These are phyloP conservation scores for Sphagnurus paluster DNA, from an alignment of 1,284 basidiomycete genomes.

Conservation along the genomic window DNA sequence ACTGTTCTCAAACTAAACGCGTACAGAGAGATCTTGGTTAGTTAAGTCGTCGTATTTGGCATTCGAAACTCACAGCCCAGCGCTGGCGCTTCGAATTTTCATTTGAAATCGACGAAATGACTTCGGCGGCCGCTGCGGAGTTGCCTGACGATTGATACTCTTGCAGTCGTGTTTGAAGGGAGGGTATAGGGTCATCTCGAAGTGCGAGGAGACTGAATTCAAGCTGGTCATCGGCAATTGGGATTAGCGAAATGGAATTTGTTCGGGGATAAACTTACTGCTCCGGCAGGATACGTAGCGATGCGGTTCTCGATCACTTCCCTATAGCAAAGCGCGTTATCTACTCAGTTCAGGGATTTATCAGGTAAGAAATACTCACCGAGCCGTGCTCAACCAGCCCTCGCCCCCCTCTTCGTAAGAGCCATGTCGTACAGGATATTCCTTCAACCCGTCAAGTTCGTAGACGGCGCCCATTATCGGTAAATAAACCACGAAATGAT, in stretches of 20 bases:
- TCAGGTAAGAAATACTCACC: constrained; percentile 41
- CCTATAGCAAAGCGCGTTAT: constrained; percentile 34
- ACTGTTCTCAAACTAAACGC: constrained; percentile 76
- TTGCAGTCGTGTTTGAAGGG: constrained; percentile 58
- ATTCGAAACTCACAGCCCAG: constrained; percentile 64
- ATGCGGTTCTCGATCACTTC: constrained; percentile 86
- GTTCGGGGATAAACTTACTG: constrained; percentile 52
- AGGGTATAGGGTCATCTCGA: constrained; percentile 75
- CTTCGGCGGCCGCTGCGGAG: constrained; percentile 46
- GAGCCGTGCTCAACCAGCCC: constrained; percentile 80
- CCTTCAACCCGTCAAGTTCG: constrained; percentile 88
- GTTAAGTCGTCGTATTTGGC: background rate
- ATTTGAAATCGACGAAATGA: constrained; percentile 65
- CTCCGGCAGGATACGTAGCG: constrained; percentile 80
- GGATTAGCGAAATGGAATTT: constrained; percentile 4
- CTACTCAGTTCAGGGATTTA: background rate
- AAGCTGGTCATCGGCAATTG: constrained; percentile 47
- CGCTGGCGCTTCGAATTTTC: constrained; percentile 77
- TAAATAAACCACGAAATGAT: constrained; percentile 91
- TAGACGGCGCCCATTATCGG: constrained; percentile 82
- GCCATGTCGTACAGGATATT: constrained; percentile 79
- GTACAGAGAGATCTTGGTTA: constrained; percentile 3
- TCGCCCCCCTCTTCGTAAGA: constrained; percentile 62
- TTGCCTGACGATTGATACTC: constrained; percentile 46
- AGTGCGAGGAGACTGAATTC: constrained; percentile 91